A percentile compares a stretch with the other conserved stretches of the same genome.
Conservation (phyloP, 306 rosid genomes). For the Prunus fruticosa region DNA sequence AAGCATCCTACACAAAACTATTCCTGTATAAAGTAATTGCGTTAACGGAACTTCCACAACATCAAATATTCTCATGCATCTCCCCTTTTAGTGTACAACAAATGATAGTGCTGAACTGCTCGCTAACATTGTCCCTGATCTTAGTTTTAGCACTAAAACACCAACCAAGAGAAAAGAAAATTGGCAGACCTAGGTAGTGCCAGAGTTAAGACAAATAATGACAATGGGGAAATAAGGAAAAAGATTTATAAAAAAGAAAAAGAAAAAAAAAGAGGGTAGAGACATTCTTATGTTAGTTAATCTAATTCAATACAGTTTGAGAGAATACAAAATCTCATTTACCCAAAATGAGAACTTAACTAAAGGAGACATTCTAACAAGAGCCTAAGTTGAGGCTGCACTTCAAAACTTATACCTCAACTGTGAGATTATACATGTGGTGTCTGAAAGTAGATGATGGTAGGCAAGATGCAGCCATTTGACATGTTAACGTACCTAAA, state of each 20-base stretch:
- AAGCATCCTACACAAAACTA: not conserved
- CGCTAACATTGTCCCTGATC: not conserved
- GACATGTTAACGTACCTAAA: not conserved
- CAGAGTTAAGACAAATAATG: not conserved
- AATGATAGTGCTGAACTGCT: not conserved
- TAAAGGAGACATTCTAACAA: not conserved
- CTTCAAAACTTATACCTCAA: not conserved
- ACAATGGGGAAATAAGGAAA: no score
- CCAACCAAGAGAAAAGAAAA: constrained; percentile 2
- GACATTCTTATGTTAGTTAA: not conserved
- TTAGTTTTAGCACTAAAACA: not conserved
- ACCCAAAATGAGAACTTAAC: not conserved
- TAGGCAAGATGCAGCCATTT: no score
- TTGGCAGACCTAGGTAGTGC: constrained; percentile 8
- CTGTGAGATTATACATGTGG: not conserved
- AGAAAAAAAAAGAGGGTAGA: not conserved
- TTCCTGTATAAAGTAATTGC: constrained; percentile 6
- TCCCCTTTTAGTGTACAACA: not conserved
- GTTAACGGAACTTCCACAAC: constrained; percentile 7
- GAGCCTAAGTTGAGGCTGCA: not conserved
- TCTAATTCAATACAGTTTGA: not conserved
- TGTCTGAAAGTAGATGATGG: not conserved
- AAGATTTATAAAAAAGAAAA: not conserved
- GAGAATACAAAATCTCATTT: not conserved
- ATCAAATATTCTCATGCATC: constrained; percentile 11